Percentiles rank a stretch among this genome's conserved stretches.
Evolutionary conservation across 148 eudicot genomes (phyloP).

Genomic region (Amaranthus cruentus): DNA sequence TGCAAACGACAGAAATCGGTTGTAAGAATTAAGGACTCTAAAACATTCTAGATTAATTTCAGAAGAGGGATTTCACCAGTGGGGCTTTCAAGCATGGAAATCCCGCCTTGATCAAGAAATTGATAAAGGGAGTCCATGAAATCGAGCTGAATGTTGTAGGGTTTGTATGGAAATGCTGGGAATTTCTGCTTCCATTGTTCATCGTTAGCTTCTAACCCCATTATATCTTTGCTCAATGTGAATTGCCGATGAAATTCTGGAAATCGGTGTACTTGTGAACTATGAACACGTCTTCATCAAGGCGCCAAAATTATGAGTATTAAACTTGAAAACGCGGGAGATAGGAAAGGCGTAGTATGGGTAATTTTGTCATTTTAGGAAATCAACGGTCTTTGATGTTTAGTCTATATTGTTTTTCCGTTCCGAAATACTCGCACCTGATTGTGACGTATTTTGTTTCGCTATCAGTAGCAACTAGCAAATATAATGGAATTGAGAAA

Average conservation of each 20-base stretch:
- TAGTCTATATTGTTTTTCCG: too few species aligned
- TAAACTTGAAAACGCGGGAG: too few species aligned
- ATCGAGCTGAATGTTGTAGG: conserved; percentile 83
- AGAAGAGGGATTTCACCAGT: conserved; percentile 45
- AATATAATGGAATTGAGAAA: too few species aligned
- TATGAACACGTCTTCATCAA: too few species aligned
- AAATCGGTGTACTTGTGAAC: too few species aligned
- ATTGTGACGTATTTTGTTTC: too few species aligned
- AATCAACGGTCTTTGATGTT: too few species aligned
- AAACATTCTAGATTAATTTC: background rate
- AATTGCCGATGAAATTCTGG: background rate
- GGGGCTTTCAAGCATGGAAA: conserved; percentile 96
- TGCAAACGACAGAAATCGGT: conserved; percentile 14
- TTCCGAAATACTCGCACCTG: too few species aligned
- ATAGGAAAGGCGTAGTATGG: too few species aligned
- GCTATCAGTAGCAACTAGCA: too few species aligned
- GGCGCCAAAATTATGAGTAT: too few species aligned
- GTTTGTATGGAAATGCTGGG: conserved; percentile 81
- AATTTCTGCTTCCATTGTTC: conserved; percentile 54
- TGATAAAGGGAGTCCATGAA: conserved; percentile 76
- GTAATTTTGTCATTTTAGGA: too few species aligned
- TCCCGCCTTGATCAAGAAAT: conserved; percentile 81
- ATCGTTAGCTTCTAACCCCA: conserved; percentile 19
- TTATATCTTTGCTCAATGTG: background rate
- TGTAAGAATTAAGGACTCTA: background rate